Percentiles rank a stretch among this genome's conserved stretches.
phyloP scores from a whole-genome alignment of 2,329 filamentous ascomycete species.

The Colletotrichum sp. region DNA sequence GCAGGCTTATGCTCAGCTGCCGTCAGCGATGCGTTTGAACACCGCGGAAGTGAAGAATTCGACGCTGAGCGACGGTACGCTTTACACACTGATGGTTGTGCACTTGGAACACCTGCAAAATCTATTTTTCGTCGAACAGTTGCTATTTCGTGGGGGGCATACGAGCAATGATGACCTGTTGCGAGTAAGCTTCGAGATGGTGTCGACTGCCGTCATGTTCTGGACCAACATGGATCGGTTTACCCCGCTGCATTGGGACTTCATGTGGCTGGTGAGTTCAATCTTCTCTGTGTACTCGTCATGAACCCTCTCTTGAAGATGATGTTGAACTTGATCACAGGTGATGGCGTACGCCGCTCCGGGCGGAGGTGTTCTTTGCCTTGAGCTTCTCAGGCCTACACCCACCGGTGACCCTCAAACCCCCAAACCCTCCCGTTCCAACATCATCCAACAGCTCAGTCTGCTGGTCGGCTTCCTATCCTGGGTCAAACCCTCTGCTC shows the following conservation, averaged over 20 bases:
- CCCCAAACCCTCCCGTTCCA: neutral
- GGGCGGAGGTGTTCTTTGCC: neutral
- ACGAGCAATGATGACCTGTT: neutral
- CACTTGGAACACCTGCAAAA: neutral
- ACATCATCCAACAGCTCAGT: neutral
- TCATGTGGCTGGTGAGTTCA: neutral
- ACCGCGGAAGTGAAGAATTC: neutral
- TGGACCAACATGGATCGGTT: slow-evolving; percentile 55
- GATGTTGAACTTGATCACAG: neutral
- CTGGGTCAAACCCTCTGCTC: slow-evolving; percentile 50
- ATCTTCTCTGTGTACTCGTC: neutral
- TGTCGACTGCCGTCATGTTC: slow-evolving; percentile 46
- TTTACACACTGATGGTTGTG: neutral
- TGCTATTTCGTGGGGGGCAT: neutral
- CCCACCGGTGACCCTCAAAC: neutral
- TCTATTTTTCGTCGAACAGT: neutral
- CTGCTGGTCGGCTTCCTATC: slow-evolving; percentile 48
- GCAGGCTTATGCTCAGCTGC: neutral
- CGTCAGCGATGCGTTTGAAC: neutral
- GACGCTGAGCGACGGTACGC: neutral
- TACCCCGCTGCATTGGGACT: slow-evolving; percentile 8
- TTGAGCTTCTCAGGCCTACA: neutral
- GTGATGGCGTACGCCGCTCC: neutral
- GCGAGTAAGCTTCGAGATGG: slow-evolving; percentile 48
- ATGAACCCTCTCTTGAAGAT: neutral